Percentiles rank a stretch among this genome's conserved stretches.
Conservation (phyloP, 805 yeast species). For the Metschnikowia picachoensis region DNA sequence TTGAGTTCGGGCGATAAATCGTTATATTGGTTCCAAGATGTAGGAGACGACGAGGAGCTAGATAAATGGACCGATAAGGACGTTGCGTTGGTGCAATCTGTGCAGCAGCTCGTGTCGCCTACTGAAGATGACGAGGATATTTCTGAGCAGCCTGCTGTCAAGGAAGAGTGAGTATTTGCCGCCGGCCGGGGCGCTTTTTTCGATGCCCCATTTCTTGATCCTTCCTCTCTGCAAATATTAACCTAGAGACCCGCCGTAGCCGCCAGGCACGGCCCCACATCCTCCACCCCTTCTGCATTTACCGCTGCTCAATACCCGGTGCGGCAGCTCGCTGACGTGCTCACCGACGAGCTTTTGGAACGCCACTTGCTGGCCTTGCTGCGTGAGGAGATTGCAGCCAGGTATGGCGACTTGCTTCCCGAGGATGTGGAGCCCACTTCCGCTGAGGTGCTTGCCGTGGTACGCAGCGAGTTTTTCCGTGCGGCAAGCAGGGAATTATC, state of each 20-base stretch:
- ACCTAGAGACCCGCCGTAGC: too few relatives aligned
- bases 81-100: slow-evolving; percentile 33
- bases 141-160: slow-evolving; percentile 5
- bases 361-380: slow-evolving; percentile 29
- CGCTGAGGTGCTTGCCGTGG: slow-evolving; percentile 37
- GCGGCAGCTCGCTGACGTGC: slow-evolving; percentile 26
- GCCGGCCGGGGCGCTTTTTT: too few relatives aligned
- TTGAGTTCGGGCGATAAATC: slow-evolving; percentile 57
- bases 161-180: slow-evolving; percentile 6
- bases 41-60: slow-evolving; percentile 58
- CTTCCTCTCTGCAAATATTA: too few relatives aligned
- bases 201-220: too few relatives aligned
- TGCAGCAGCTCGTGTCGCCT: slow-evolving; percentile 14
- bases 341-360: slow-evolving; percentile 29
- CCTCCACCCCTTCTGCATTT: not conserved
- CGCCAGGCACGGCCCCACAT: not conserved
- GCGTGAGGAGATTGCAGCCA: slow-evolving; percentile 24
- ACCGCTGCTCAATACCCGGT: slow-evolving; percentile 9
- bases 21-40: slow-evolving; percentile 76
- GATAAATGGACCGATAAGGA: slow-evolving; percentile 59
- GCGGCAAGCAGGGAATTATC: slow-evolving; percentile 41
- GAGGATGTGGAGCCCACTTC: slow-evolving; percentile 35
- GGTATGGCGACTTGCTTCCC: slow-evolving; percentile 40
- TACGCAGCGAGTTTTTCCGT: slow-evolving; percentile 47
- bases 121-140: slow-evolving; percentile 18